Conservation (phyloP, 805 yeast genomes). For the Vanderwaltozyma polyspora region DNA sequence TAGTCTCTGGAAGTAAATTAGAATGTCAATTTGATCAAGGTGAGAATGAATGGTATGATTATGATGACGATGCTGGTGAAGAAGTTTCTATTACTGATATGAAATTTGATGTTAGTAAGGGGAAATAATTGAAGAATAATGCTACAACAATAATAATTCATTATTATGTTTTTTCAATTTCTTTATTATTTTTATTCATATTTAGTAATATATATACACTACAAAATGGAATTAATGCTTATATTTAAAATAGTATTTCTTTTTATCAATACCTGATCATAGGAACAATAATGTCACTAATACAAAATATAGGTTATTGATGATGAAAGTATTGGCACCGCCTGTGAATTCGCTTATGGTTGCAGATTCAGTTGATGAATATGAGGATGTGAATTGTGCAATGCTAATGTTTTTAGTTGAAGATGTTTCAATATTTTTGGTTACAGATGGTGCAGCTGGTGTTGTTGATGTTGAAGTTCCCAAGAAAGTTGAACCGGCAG, state of each 20-base stretch:
- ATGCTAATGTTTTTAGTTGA: too few relatives aligned
- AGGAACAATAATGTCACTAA: not conserved
- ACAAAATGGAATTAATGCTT: too few relatives aligned
- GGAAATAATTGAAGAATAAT: conserved; percentile 19
- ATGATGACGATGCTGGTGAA: conserved; percentile 69
- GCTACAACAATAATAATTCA: too few relatives aligned
- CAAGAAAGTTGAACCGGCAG: too few relatives aligned
- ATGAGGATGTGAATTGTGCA: conserved; percentile 5
- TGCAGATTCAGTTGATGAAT: conserved; percentile 2
- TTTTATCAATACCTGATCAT: not conserved
- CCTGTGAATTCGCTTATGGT: conserved; percentile 7
- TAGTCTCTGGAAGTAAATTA: conserved; percentile 17
- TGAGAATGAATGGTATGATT: conserved; percentile 90
- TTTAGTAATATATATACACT: too few relatives aligned
- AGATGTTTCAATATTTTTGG: not conserved
- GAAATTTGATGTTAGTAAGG: conserved; percentile 47
- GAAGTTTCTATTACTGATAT: conserved; percentile 76
- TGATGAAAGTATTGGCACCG: conserved; percentile 2
- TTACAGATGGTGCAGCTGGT: too few relatives aligned
- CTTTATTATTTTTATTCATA: too few relatives aligned
- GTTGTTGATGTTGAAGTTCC: too few relatives aligned
- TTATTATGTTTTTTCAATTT: too few relatives aligned
- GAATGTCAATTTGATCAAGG: conserved; percentile 41
- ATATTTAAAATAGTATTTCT: not conserved
- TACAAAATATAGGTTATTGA: not conserved